Base-by-base conservation (phyloP, 2,329 filamentous ascomycete species). In the Claviceps paspali region DNA sequence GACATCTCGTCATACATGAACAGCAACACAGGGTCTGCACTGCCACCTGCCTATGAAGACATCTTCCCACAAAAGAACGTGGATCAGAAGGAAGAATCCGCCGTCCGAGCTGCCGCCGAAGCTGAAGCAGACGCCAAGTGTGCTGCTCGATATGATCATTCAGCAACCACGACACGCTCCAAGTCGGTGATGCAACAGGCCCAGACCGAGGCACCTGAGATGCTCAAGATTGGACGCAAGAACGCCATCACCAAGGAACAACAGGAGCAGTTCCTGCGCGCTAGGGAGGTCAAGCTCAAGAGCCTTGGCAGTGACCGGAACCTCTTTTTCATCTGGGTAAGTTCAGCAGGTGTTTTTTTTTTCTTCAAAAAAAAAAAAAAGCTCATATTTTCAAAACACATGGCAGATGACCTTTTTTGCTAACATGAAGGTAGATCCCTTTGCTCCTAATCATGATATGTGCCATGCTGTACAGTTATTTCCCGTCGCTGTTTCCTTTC, bases 21-120 rank as follows among this genome's bases (percentile, higher is more conserved):
- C 12, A 62, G 58, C 15, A 60, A 59, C 28, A n/a, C n/a, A n/a
- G 19, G 26, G 21, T 57, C 71, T 8, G 61, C 65, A 4, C 64
- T 71, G 23, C 82, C 82, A 7, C 83, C 83, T 8, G 73, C 83
- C 0, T 91, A 91, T 45, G 77, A 86, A 37, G 83, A 87, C 33
- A 72, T 91, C 21, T 91, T 76, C 53, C 82, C 81, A 2, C 60
- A 62, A 29, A 56, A 63, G 37, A 62, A 66, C 31, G 44, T 65
- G 12, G 70, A 77, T 39, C 59, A 57, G 18, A 79, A 80, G 54
- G 66, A 71, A 47, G 60, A 66, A 14, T 70, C 71, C n/a, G 72
- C 70, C 1, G 63, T 65, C 7, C 63, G 64, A 37, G 76, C 75
- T 3, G 68, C 69, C 2, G 68, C 65, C 11, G 75, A 79, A 21